A percentile compares a stretch with the other conserved stretches of the same genome.
These are phyloP conservation scores for Pontederia paniculata DNA, from an alignment of 176 grass and related monocot genomes.

Conservation along the genomic window DNA sequence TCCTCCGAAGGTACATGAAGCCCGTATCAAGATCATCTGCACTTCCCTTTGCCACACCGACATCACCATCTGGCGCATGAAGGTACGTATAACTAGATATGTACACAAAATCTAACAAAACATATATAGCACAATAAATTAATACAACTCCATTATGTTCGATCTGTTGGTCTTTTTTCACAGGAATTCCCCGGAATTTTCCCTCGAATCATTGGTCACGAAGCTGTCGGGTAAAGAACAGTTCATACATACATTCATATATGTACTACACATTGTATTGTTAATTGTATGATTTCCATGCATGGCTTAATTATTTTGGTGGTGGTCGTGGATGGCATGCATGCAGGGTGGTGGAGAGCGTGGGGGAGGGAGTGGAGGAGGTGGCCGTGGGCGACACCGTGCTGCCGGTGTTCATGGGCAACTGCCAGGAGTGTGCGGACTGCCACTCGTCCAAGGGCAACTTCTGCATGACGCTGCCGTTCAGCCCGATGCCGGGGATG, in stretches of 20 bases:
- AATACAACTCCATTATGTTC: too few species aligned
- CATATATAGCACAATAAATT: too few species aligned
- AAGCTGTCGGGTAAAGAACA: constrained; percentile 49
- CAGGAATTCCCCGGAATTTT: constrained; percentile 41
- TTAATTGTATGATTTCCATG: not conserved
- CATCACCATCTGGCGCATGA: constrained; percentile 78
- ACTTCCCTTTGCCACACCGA: constrained; percentile 86
- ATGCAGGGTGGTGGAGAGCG: constrained; percentile 50
- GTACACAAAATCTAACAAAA: too few species aligned
- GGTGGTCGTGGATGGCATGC: too few species aligned
- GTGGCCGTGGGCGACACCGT: constrained; percentile 42
- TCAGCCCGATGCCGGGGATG: constrained; percentile 28
- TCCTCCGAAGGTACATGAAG: constrained; percentile 46
- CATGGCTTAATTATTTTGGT: too few species aligned
- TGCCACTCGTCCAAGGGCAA: constrained; percentile 39
- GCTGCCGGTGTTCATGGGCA: constrained; percentile 46
- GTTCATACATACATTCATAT: too few species aligned
- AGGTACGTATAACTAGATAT: constrained; percentile 13
- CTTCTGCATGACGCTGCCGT: constrained; percentile 29
- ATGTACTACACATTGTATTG: too few species aligned
- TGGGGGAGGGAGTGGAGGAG: constrained; percentile 38
- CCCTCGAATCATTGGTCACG: constrained; percentile 70
- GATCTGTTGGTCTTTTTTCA: too few species aligned
- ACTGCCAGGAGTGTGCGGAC: constrained; percentile 34
- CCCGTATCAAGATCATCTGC: constrained; percentile 55